Conservation (phyloP, 1,284 basidiomycete genomes). For the Ustilago bromivora region DNA sequence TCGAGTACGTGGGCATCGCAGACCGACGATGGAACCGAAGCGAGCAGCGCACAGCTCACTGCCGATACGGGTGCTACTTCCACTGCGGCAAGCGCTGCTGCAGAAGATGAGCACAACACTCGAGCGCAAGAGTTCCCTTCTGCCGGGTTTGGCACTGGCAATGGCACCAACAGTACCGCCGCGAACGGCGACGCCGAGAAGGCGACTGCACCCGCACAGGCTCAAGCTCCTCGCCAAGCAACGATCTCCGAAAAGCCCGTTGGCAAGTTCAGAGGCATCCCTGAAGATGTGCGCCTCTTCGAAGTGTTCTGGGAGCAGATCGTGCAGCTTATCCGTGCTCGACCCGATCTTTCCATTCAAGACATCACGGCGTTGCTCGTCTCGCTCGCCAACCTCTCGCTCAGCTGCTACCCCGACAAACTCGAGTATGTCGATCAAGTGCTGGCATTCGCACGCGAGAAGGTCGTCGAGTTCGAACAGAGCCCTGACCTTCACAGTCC, state of each 20-base stretch:
- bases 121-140: slow-evolving; percentile 43
- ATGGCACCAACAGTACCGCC: slow-evolving; percentile 18
- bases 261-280: slow-evolving; percentile 67
- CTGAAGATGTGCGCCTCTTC: slow-evolving; percentile 67
- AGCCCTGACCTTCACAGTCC: slow-evolving; percentile 57
- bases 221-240: slow-evolving; percentile 25
- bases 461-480: slow-evolving; percentile 59
- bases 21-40: slow-evolving; percentile 42
- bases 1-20: slow-evolving; percentile 43
- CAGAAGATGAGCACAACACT: slow-evolving; percentile 29
- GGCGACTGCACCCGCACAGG: slow-evolving; percentile 18
- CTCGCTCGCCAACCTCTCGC: slow-evolving; percentile 64
- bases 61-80: slow-evolving; percentile 27
- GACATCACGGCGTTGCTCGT: slow-evolving; percentile 67
- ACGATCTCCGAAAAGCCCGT: slow-evolving; percentile 36
- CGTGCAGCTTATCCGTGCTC: slow-evolving; percentile 65
- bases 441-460: slow-evolving; percentile 64
- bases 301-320: slow-evolving; percentile 70
- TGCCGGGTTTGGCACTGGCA: slow-evolving; percentile 23
- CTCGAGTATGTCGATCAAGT: slow-evolving; percentile 69
- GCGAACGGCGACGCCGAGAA: slow-evolving; percentile 39
- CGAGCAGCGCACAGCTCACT: slow-evolving; percentile 42
- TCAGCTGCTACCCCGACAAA: slow-evolving; percentile 68
- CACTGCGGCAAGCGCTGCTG: slow-evolving; percentile 15
- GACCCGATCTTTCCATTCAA: slow-evolving; percentile 67